These are phyloP conservation scores for Priceomyces fermenticarens DNA, from an alignment of 805 yeast species.

Conservation along the genomic window DNA sequence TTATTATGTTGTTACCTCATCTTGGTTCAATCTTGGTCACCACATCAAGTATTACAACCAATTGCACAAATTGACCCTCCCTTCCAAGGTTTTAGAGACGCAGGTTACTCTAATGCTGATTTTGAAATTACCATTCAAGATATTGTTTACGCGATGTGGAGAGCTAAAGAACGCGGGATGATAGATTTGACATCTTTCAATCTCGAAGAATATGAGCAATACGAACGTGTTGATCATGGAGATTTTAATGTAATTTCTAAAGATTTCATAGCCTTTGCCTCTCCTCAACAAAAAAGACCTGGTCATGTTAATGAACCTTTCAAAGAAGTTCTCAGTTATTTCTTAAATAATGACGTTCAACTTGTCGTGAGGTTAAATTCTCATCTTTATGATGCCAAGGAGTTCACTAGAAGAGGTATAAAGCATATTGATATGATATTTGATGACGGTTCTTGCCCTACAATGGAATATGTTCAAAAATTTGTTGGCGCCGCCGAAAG, in stretches of 20 bases:
- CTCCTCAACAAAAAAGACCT: slow-evolving; percentile 66
- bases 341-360: slow-evolving; percentile 69
- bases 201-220: slow-evolving; percentile 89
- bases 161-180: slow-evolving; percentile 91
- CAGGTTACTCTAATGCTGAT: slow-evolving; percentile 95
- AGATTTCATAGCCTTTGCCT: slow-evolving; percentile 95
- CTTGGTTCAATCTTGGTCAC: slow-evolving; percentile 95
- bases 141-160: slow-evolving; percentile 93
- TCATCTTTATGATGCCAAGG: slow-evolving; percentile 79
- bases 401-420: slow-evolving; percentile 79
- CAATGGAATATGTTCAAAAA: slow-evolving; percentile 86
- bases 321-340: slow-evolving; percentile 75
- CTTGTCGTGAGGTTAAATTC: slow-evolving; percentile 91
- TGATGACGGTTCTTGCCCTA: slow-evolving; percentile 98
- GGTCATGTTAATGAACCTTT: slow-evolving; percentile 71
- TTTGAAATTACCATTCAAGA: slow-evolving; percentile 93
- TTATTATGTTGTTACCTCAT: slow-evolving; percentile 92
- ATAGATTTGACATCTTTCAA: slow-evolving; percentile 83
- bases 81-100: slow-evolving; percentile 92
- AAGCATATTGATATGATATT: slow-evolving; percentile 93
- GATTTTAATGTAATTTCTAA: slow-evolving; percentile 90
- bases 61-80: slow-evolving; percentile 90
- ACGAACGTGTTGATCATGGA: slow-evolving; percentile 95
- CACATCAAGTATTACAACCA: slow-evolving; percentile 95
- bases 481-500: slow-evolving; percentile 95